phyloP scores from a whole-genome alignment of 1,139 yeast species.

The Zygosaccharomyces pseudobailii region DNA sequence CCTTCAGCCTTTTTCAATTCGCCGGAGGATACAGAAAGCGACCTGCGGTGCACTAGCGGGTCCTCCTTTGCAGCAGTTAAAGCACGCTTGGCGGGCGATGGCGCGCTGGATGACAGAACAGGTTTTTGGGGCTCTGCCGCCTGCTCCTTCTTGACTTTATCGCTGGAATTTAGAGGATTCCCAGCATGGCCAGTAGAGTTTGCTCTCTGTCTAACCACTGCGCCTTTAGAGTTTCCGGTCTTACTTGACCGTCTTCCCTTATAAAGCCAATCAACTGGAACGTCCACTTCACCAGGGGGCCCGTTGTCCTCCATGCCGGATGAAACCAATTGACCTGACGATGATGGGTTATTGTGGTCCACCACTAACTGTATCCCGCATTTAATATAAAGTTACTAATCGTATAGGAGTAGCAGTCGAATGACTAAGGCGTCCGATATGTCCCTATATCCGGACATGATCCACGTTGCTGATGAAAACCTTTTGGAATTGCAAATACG shows the following conservation, averaged over 20 bases:
- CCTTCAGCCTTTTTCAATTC: conserved; percentile 16
- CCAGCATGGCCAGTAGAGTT: conserved; percentile 1
- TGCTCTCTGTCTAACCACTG: neutral
- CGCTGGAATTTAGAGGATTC: neutral
- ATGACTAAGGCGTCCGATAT: neutral
- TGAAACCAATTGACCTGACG: neutral
- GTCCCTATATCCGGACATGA: too few species aligned
- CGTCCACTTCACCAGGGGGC: conserved; percentile 24
- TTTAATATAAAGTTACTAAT: neutral
- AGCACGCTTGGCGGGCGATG: neutral
- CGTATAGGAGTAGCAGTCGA: too few species aligned
- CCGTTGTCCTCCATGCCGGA: conserved; percentile 2
- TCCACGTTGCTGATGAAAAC: too few species aligned
- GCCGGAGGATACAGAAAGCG: conserved; percentile 10
- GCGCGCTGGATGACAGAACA: neutral
- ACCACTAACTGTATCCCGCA: neutral
- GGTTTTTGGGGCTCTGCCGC: neutral
- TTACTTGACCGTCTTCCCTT: conserved; percentile 17
- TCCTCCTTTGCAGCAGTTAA: neutral
- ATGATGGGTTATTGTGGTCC: too few species aligned
- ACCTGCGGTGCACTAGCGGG: conserved; percentile 5
- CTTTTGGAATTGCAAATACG: neutral
- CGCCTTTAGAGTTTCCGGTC: neutral
- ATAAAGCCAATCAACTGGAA: conserved; percentile 34
- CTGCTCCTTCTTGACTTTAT: neutral